Base-by-base conservation (phyloP, 495 filamentous ascomycete species). In the Hypoxylon fuscum region DNA sequence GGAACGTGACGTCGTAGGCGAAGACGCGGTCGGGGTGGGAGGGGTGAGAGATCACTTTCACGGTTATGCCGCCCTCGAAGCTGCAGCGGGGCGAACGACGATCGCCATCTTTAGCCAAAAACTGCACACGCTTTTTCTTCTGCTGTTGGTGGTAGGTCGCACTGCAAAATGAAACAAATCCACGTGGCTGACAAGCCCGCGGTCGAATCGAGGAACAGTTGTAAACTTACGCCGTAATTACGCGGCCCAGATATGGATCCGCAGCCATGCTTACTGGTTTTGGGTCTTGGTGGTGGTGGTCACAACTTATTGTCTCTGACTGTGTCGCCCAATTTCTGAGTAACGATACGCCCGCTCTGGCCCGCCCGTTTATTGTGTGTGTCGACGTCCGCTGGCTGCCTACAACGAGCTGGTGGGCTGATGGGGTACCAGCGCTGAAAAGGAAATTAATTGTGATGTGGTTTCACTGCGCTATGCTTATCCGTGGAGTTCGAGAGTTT, bases 1-100 rank as follows among this genome's bases (percentile, higher is more conserved):
- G 50, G 41, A 78, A 69, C 7, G 68, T 74, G 40, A 76, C 70
- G 37, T 77, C 74, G 56, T 73, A 77, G 40, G 75, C 70, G 47
- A 79, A 78, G 12, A 56, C 66, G 12, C 73, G 71, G n/a, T 64
- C 54, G 7, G 70, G 66, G 41, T 70, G 59, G 25, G 57, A 44
- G 31, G 59, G 59, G 50, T 67, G 61, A 40, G 54, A 46, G 47
- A 71, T 71, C 3, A 71, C 41, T 14, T 62, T 65, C 14, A 57
- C 69, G 20, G 62, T 49, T 27, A 73, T 73, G 11, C 68, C 70
- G 45, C 68, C 70, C 47, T 73, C 70, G 49, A 73, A 73, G 49
- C 70, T 73, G 42, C 34, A 67, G 59, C 46, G 37, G 52, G 58
- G 27, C 44, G 31, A 34, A 44, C 38, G n/a, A 59, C 9, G 41